A percentile compares a stretch with the other conserved stretches of the same genome.
Conservation (phyloP, 768 basidiomycete genomes). For the Clitopilus hobsonii region DNA sequence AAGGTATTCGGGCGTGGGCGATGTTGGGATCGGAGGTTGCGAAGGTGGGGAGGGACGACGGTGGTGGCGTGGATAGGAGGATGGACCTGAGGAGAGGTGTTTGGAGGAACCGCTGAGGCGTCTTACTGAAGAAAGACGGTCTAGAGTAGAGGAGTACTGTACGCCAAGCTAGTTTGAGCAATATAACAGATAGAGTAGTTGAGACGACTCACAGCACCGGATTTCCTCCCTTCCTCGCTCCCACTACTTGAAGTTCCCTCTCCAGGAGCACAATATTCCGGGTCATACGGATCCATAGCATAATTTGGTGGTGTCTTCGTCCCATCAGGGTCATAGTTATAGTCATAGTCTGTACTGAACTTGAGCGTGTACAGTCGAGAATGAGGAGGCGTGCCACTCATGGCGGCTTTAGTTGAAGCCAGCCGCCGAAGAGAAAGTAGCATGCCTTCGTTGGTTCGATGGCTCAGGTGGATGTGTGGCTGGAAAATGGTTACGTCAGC, state of each 20-base stretch:
- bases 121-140: not conserved
- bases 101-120: not conserved
- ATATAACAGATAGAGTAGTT: no score
- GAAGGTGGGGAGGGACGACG: not conserved
- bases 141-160: not conserved
- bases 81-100: not conserved
- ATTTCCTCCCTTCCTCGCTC: no score
- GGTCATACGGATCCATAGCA: slow-evolving; percentile 14
- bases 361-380: slow-evolving; percentile 8
- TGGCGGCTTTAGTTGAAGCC: not conserved
- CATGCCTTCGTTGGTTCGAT: no score
- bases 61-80: not conserved
- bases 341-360: slow-evolving; percentile 15
- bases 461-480: no score
- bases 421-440: not conserved
- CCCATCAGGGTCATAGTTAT: slow-evolving; percentile 21
- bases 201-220: no score
- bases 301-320: slow-evolving; percentile 4
- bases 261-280: not conserved
- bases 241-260: no score
- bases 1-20: slow-evolving; percentile 28
- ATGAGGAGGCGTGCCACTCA: not conserved
- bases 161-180: no score
- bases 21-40: not conserved
- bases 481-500: no score